These are phyloP conservation scores for Chlorella sorokiniana DNA, from an alignment of 139 green algal genomes.

Conservation along the genomic window DNA sequence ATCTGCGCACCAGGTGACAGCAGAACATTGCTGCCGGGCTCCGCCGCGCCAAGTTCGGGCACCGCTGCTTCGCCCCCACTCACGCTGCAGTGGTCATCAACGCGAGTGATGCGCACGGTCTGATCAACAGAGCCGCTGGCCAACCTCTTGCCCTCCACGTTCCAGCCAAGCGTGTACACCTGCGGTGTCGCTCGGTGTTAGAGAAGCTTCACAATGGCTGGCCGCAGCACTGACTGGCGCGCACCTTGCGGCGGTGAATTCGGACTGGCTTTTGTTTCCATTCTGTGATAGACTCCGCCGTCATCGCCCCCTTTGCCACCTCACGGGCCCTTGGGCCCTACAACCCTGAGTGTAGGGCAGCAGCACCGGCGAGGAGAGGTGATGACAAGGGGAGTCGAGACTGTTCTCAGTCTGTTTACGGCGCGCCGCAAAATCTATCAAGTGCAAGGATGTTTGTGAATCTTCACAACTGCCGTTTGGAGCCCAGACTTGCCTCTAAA, in stretches of 20 bases:
- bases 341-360: not conserved
- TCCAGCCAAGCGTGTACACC: conserved; percentile 46
- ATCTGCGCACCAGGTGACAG: conserved; percentile 10
- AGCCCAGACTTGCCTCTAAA: no score
- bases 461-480: no score
- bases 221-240: not conserved
- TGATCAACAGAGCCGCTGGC: conserved; percentile 47
- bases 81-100: conserved; percentile 29
- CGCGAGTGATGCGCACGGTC: conserved; percentile 26
- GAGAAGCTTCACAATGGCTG: not conserved
- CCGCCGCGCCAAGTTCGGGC: no score
- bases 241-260: conserved; percentile 37
- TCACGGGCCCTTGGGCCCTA: not conserved
- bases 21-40: no score
- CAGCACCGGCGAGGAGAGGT: not conserved
- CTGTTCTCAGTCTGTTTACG: no score
- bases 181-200: not conserved
- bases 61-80: not conserved
- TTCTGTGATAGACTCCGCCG: not conserved
- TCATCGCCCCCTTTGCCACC: not conserved
- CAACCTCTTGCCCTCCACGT: conserved; percentile 31
- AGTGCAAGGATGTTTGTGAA: no score
- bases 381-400: no score
- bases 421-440: no score
- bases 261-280: conserved; percentile 26